Evolutionary conservation across 345 rosid species (phyloP), one percentile per base, ranked within the genome.

Genomic region (Salix caprea): DNA sequence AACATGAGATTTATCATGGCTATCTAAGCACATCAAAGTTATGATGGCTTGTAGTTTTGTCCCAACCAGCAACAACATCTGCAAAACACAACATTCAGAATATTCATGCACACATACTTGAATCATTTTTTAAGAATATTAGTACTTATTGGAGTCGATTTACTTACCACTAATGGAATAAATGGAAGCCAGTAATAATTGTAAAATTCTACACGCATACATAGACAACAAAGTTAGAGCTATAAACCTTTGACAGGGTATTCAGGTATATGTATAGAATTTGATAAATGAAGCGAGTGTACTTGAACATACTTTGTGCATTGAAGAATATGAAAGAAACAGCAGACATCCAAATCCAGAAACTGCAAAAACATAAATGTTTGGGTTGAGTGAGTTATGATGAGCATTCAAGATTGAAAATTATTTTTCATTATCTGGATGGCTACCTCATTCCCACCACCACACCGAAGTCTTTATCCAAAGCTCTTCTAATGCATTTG

Each of bases 181-280:
- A 92, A 89, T 37, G 98, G 98, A 42, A 94, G 90, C 98, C 97
- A 94, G 4, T 88, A 76, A 67, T 86, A 90, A 75, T 84, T 87
- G 76, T 85, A 64, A 74, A 94, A 84, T 16, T 40, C 98, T 94
- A 91, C 64, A 81, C 66, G 74, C 19, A 60, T 28, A 40, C 10
- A 52, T 18, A 5, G 3, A 52, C 58, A 52, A 52, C n/a, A 19
- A 58, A 80, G 46, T 30, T 1, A 58, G 4, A 66, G 34, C 76
- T 56, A 71, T 23, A 28, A 48, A 13, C 52, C 2, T 70, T 48
- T 48, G n/a, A 18, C 4, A 10, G 42, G 40, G 48, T 14, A n/a
- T 68, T 19, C 15, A 44, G 4, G 50, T 19, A 21, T 68, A 42
- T 18, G 8, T n/a, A 68, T 23, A 39, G 11, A 37, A 68, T 68